These are phyloP conservation scores for Verticillium dahliae DNA, from an alignment of 2,329 filamentous ascomycete genomes.

Conservation along the genomic window DNA sequence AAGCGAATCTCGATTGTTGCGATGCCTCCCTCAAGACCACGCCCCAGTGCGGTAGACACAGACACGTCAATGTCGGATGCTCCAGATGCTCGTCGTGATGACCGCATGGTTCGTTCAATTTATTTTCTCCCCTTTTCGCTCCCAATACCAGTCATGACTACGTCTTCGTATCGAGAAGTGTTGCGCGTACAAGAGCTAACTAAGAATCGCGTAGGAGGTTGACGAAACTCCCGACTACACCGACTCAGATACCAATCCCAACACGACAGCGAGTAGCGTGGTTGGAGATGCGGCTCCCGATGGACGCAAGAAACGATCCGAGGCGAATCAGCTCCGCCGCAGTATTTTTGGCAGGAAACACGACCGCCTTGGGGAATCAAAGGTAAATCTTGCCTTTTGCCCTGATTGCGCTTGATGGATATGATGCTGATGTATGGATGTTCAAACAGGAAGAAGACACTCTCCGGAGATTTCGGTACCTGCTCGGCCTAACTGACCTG, in stretches of 20 bases:
- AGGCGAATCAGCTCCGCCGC: slow-evolving; percentile 83
- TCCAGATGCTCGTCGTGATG: slow-evolving; percentile 35
- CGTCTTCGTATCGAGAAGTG: too few species aligned
- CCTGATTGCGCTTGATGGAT: neutral
- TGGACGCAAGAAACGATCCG: slow-evolving; percentile 77
- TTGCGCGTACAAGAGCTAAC: neutral
- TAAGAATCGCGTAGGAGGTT: slow-evolving; percentile 38
- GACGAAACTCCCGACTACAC: slow-evolving; percentile 62
- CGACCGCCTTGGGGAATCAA: slow-evolving; percentile 83
- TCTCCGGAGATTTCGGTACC: slow-evolving; percentile 87
- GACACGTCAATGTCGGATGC: slow-evolving; percentile 60
- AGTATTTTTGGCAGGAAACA: slow-evolving; percentile 95
- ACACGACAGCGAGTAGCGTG: slow-evolving; percentile 76
- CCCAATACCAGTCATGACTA: neutral
- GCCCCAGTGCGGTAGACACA: slow-evolving; percentile 45
- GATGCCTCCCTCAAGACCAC: slow-evolving; percentile 50
- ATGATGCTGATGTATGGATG: neutral
- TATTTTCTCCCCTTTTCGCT: neutral
- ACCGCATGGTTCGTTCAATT: slow-evolving; percentile 41
- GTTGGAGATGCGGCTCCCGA: slow-evolving; percentile 67
- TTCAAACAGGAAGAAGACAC: slow-evolving; percentile 80
- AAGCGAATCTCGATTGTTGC: slow-evolving; percentile 32
- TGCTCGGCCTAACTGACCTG: slow-evolving; percentile 88
- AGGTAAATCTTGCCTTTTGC: slow-evolving; percentile 47
- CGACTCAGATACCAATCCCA: slow-evolving; percentile 61